These are phyloP conservation scores for Drosera spatulata DNA, from an alignment of 179 eudicot genomes.

Conservation along the genomic window DNA sequence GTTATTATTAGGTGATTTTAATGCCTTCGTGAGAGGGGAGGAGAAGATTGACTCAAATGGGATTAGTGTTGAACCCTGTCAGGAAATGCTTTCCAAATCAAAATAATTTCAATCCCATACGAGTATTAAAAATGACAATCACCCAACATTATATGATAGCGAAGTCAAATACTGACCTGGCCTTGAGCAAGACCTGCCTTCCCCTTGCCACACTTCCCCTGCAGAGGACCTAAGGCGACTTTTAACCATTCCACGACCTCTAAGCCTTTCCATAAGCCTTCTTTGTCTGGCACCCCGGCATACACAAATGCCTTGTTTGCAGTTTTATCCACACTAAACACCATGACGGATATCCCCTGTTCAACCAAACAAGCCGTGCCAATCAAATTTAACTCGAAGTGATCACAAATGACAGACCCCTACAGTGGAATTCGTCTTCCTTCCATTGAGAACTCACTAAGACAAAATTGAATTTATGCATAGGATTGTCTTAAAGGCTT, in stretches of 20 bases:
- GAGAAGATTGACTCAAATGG: too few species aligned
- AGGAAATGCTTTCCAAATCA: too few species aligned
- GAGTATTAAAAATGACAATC: too few species aligned
- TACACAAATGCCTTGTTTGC: conserved; percentile 77
- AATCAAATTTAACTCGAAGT: background rate
- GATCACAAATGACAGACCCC: too few species aligned
- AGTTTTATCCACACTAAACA: conserved; percentile 64
- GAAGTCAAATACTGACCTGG: conserved; percentile 48
- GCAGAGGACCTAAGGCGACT: conserved; percentile 52
- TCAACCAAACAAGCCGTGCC: conserved; percentile 5
- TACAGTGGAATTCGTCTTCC: too few species aligned
- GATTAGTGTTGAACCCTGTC: too few species aligned
- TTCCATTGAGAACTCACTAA: too few species aligned
- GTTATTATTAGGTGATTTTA: too few species aligned
- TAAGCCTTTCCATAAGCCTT: conserved; percentile 58
- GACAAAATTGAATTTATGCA: background rate
- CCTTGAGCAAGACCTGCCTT: conserved; percentile 87
- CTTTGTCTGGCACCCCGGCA: conserved; percentile 83
- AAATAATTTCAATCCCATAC: too few species aligned
- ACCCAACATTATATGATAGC: too few species aligned
- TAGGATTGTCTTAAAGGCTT: background rate
- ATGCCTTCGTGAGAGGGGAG: too few species aligned
- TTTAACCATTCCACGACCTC: conserved; percentile 75
- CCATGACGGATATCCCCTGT: conserved; percentile 82
- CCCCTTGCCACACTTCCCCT: conserved; percentile 83